Evolutionary conservation across 1,284 basidiomycete species (phyloP).

Genomic region (Moesziomyces sp.): DNA sequence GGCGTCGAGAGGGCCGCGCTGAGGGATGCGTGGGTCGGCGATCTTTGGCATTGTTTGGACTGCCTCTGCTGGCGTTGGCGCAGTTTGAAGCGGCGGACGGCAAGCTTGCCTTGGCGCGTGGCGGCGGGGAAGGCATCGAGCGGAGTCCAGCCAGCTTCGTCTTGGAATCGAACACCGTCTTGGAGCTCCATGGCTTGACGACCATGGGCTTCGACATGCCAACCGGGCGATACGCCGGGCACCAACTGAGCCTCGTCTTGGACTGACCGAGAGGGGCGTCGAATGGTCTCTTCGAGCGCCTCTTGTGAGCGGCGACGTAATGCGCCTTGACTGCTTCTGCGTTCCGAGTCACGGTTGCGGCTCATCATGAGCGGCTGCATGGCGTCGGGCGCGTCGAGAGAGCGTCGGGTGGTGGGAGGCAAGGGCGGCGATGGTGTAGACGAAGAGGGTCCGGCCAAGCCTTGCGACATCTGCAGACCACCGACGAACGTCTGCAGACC

Average conservation of each 20-base stretch:
- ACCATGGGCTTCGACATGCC: slow-evolving; percentile 51
- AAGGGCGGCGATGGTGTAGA: background rate
- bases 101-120: slow-evolving; percentile 32
- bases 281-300: slow-evolving; percentile 8
- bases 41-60: slow-evolving; percentile 2
- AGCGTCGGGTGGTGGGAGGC: slow-evolving; percentile 7
- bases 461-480: slow-evolving; percentile 52
- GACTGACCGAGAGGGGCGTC: slow-evolving; percentile 6
- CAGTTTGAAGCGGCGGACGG: slow-evolving; percentile 25
- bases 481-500: slow-evolving; percentile 57
- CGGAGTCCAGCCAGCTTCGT: slow-evolving; percentile 54
- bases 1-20: too few species aligned
- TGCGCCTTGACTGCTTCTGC: slow-evolving; percentile 21
- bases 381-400: slow-evolving; percentile 21
- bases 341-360: slow-evolving; percentile 27
- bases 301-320: slow-evolving; percentile 23
- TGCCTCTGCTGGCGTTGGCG: slow-evolving; percentile 14
- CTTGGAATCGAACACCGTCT: slow-evolving; percentile 35
- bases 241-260: slow-evolving; percentile 20
- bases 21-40: background rate
- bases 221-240: slow-evolving; percentile 53
- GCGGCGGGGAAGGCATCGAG: slow-evolving; percentile 45
- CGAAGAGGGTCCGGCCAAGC: slow-evolving; percentile 10
- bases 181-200: slow-evolving; percentile 50
- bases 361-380: slow-evolving; percentile 52